Base-by-base conservation (phyloP, 179 eudicot genomes). In the Beta lomatogona region DNA sequence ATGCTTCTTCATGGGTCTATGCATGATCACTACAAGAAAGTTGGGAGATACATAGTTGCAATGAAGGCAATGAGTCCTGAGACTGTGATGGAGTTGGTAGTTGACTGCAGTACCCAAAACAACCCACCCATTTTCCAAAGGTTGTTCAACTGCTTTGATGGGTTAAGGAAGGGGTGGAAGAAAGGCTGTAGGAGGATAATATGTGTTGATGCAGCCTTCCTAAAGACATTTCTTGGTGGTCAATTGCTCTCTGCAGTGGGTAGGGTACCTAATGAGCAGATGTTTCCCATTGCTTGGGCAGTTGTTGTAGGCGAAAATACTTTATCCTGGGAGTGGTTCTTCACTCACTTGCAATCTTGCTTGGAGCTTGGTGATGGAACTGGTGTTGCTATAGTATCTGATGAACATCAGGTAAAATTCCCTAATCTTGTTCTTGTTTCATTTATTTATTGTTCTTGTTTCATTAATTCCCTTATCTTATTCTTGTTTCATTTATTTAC, bases 181-280 rank as follows among this genome's bases (percentile, higher is more conserved):
- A 1, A 55, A 50, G 55, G 68, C 2, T 75, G 78, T n/a, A 36
- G 66, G 16, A 64, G 9, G 12, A 22, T 75, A 0, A 6, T 75
- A 1, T 41, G 55, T 11, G 44, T 75, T 7, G 53, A 75, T 41
- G 78, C 50, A 1, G 3, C 18, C 1, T 75, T 75, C 46, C 6
- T 59, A 12, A 59, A 75, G 16, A 58, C 36, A 0, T 59, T 75
- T 16, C 16, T 79, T 10, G 81, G 76, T 44, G 81, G 81, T 16
- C 13, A 14, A 0, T 41, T 45, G 0, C 21, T 79, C 9, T 8
- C 15, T 18, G 69, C 46, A 1, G 19, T 69, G n/a, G 68, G 55
- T 19, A 79, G 53, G 63, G 81, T 69, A 15, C 21, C 3, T 1
- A 69, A 78, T 44, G 22, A 68, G 3, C 81, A 78, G 3, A 78